Evolutionary conservation across 306 rosid genomes (phyloP).

Genomic region (Citrullus colocynthis): DNA sequence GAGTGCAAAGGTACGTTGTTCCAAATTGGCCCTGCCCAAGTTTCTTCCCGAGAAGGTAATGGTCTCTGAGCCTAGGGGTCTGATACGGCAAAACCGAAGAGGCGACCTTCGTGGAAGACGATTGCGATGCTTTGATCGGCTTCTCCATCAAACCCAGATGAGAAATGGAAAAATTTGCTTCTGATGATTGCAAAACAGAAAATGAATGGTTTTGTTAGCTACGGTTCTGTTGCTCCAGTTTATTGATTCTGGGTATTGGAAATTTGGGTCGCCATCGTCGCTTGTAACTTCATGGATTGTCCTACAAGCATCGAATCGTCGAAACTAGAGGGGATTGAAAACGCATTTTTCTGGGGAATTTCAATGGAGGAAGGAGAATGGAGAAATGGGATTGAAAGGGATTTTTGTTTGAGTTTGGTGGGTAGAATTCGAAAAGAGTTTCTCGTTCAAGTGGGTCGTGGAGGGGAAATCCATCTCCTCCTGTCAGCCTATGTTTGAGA

Average conservation of each 20-base stretch:
- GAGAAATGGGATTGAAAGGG: neutral
- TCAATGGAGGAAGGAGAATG: neutral
- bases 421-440: neutral
- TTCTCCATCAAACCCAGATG: constrained; percentile 4
- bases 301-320: neutral
- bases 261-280: neutral
- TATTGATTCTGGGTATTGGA: neutral
- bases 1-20: constrained; percentile 56
- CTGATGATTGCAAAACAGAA: neutral
- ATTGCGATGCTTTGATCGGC: constrained; percentile 32
- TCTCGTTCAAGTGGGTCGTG: neutral
- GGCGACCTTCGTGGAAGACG: constrained; percentile 12
- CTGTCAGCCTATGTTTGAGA: neutral
- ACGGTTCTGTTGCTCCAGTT: neutral
- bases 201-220: neutral
- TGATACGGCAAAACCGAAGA: constrained; percentile 48
- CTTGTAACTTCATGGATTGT: neutral
- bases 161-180: neutral
- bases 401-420: neutral
- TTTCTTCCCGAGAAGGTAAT: constrained; percentile 67
- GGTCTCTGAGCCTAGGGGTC: constrained; percentile 58
- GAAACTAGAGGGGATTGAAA: neutral
- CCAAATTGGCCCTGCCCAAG: constrained; percentile 85
- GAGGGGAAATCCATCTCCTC: neutral
- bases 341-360: neutral